Evolutionary conservation across 2,329 filamentous ascomycete genomes (phyloP).

Genomic region (Fusarium sarcochroum): DNA sequence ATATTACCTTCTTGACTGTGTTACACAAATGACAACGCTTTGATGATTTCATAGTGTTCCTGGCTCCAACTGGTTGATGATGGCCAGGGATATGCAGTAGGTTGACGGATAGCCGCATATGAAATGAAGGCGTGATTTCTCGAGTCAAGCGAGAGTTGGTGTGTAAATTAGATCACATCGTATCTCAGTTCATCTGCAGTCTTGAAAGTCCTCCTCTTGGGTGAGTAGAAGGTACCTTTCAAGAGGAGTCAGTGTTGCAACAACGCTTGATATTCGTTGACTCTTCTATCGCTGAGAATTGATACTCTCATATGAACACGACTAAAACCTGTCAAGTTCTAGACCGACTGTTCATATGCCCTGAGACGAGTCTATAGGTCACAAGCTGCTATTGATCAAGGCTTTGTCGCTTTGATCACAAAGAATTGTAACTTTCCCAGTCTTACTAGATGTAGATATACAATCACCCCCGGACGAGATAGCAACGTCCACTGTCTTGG

Average conservation of each 20-base stretch:
- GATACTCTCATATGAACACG: too few species aligned
- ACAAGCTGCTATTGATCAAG: background rate
- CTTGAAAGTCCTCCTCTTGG: background rate
- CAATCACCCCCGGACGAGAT: background rate
- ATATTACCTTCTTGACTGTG: constrained; percentile 6
- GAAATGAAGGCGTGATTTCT: constrained; percentile 1
- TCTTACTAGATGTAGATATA: background rate
- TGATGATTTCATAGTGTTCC: background rate
- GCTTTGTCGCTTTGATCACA: background rate
- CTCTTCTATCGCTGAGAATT: too few species aligned
- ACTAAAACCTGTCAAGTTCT: too few species aligned
- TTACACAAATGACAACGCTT: background rate
- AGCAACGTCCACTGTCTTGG: background rate
- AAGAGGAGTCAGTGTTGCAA: background rate
- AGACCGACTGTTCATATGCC: too few species aligned
- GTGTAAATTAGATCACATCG: background rate
- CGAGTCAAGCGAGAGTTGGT: background rate
- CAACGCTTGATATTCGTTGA: too few species aligned
- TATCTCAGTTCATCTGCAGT: background rate
- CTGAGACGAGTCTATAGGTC: background rate
- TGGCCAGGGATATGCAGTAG: constrained; percentile 1
- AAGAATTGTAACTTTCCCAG: background rate
- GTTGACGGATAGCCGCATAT: constrained; percentile 12
- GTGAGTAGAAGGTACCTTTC: background rate
- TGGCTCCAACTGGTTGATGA: background rate